Conservation (phyloP, 2,329 filamentous ascomycete species). For the Cladosporium oxysporum region DNA sequence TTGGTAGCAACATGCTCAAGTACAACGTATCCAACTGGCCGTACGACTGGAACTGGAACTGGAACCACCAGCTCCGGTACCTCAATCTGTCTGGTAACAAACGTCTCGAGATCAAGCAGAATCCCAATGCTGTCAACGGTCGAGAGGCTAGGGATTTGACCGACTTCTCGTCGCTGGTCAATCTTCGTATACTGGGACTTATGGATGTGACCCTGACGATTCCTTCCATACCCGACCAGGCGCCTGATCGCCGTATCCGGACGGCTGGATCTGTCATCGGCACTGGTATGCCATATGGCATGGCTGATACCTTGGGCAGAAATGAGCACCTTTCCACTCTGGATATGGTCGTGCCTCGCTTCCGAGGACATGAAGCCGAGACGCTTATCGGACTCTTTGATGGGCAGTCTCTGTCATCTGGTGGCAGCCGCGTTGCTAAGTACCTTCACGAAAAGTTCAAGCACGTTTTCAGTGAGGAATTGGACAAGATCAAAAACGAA, state of each 20-base stretch:
- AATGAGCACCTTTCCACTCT: conserved; percentile 95
- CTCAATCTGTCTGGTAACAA: conserved; percentile 97
- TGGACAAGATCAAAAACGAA: conserved; percentile 66
- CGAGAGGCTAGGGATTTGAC: conserved; percentile 72
- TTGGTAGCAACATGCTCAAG: conserved; percentile 91
- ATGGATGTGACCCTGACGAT: conserved; percentile 98
- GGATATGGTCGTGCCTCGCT: conserved; percentile 90
- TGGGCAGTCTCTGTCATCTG: conserved; percentile 81
- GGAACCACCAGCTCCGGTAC: conserved; percentile 92
- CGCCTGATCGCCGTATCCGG: conserved; percentile 88
- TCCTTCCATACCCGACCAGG: conserved; percentile 90
- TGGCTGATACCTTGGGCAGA: conserved; percentile 92
- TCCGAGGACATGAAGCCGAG: conserved; percentile 86
- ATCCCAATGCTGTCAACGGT: conserved; percentile 54
- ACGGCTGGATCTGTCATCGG: conserved; percentile 96
- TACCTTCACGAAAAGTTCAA: conserved; percentile 96
- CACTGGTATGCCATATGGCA: conserved; percentile 81
- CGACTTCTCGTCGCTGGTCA: conserved; percentile 82
- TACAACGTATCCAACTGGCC: conserved; percentile 99
- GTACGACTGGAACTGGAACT: conserved; percentile 99
- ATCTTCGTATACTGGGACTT: conserved; percentile 83
- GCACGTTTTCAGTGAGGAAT: conserved; percentile 76
- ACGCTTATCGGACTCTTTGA: conserved; percentile 95
- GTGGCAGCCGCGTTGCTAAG: conserved; percentile 94
- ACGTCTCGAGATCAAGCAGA: conserved; percentile 82